Percentiles rank a stretch among this genome's conserved stretches.
phyloP scores from a whole-genome alignment of 805 yeast genomes.

The Saturnispora zaruensis region DNA sequence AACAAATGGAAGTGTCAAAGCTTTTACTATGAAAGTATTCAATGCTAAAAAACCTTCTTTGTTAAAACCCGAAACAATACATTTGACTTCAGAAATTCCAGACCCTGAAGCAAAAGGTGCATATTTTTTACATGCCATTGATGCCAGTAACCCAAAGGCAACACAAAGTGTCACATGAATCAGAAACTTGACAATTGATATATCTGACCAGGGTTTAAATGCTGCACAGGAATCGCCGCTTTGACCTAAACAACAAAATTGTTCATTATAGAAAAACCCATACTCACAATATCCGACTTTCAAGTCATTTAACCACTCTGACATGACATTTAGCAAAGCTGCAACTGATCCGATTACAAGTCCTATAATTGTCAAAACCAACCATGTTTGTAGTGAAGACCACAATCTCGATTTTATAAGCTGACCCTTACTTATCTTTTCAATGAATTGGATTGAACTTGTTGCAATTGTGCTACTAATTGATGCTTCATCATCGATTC shows the following conservation, averaged over 20 bases:
- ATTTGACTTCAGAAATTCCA: constrained; percentile 94
- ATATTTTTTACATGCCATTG: constrained; percentile 54
- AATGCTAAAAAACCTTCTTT: constrained; percentile 69
- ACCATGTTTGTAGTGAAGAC: constrained; percentile 50
- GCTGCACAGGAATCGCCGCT: constrained; percentile 41
- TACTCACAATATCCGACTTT: constrained; percentile 70
- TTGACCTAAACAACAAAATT: constrained; percentile 77
- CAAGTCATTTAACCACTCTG: constrained; percentile 78
- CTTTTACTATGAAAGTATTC: constrained; percentile 65
- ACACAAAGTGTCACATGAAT: constrained; percentile 53
- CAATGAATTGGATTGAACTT: constrained; percentile 10
- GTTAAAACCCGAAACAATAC: constrained; percentile 84
- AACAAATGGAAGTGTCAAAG: constrained; percentile 77
- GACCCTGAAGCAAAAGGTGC: constrained; percentile 96
- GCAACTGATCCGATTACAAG: constrained; percentile 74
- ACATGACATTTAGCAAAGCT: constrained; percentile 67
- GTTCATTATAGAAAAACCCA: constrained; percentile 59
- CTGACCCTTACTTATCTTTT: constrained; percentile 9
- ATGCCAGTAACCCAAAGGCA: constrained; percentile 54
- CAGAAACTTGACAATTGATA: constrained; percentile 40
- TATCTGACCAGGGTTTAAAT: constrained; percentile 63
- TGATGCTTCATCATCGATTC: constrained; percentile 7
- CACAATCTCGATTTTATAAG: constrained; percentile 13
- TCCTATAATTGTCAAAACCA: constrained; percentile 71
- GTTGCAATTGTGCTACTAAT: constrained; percentile 8